Evolutionary conservation across 2,329 filamentous ascomycete species (phyloP).

Genomic region (Penicillium aurantiogriseum): DNA sequence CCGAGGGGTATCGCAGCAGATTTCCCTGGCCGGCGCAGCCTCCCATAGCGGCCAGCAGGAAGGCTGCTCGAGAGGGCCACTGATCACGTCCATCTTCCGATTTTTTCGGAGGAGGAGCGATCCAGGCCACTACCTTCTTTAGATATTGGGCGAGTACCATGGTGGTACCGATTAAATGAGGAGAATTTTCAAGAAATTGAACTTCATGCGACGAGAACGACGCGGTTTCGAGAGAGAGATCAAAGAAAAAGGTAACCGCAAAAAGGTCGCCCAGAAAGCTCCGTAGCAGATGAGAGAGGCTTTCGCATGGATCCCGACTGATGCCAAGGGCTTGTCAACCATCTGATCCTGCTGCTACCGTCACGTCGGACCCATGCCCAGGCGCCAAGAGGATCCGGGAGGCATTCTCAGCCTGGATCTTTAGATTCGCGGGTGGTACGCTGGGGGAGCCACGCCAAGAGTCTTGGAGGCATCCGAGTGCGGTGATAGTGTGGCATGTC

Average conservation of each 20-base stretch:
- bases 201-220: not conserved
- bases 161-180: not conserved
- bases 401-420: not conserved
- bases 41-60: conserved; percentile 59
- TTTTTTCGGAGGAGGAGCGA: conserved; percentile 36
- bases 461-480: conserved; percentile 4
- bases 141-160: conserved; percentile 12
- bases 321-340: conserved; percentile 5
- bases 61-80: conserved; percentile 56
- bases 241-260: not conserved
- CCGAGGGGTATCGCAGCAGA: conserved; percentile 57
- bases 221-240: not conserved
- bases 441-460: conserved; percentile 3
- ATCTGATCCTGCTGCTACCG: not conserved
- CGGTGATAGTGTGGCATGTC: not conserved
- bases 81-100: conserved; percentile 50
- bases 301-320: not conserved
- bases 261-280: not conserved
- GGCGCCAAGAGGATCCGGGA: conserved; percentile 6
- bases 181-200: not conserved
- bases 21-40: conserved; percentile 60
- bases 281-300: not conserved
- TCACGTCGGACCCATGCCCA: conserved; percentile 7
- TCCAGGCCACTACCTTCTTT: conserved; percentile 27
- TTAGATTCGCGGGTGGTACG: not conserved